Percentiles rank a stretch among this genome's conserved stretches.
phyloP scores from a whole-genome alignment of 768 basidiomycete species.

The Saitozyma sp. region DNA sequence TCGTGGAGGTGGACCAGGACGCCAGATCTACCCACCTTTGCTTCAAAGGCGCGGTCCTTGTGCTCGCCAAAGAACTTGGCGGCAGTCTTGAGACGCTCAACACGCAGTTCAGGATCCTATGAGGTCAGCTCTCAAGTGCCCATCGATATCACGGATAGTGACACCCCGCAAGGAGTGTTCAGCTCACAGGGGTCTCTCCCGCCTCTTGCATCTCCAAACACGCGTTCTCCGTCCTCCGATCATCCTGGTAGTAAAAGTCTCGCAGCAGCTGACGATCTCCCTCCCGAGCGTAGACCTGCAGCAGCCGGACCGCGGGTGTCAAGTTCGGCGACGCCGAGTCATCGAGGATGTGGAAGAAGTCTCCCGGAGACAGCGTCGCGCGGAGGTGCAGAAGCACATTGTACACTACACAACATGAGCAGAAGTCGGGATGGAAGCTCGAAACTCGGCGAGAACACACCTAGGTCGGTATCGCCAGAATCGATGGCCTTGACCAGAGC shows the following conservation, averaged over 20 bases:
- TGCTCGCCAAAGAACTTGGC: slow-evolving; percentile 95
- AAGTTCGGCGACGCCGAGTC: slow-evolving; percentile 73
- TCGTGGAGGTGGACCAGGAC: neutral
- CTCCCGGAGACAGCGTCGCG: slow-evolving; percentile 76
- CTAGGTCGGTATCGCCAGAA: slow-evolving; percentile 91
- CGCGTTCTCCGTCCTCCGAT: slow-evolving; percentile 88
- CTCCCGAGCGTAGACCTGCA: slow-evolving; percentile 87
- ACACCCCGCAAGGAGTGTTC: neutral
- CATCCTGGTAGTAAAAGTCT: slow-evolving; percentile 98
- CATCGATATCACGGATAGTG: neutral
- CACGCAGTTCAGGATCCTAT: slow-evolving; percentile 72
- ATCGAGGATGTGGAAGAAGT: slow-evolving; percentile 92
- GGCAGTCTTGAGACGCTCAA: slow-evolving; percentile 73
- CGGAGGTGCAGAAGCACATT: slow-evolving; percentile 87
- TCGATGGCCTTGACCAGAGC: slow-evolving; percentile 87
- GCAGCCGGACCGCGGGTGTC: slow-evolving; percentile 70
- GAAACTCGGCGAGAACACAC: slow-evolving; percentile 55
- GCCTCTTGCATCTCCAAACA: slow-evolving; percentile 85
- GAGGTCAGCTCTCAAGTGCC: neutral
- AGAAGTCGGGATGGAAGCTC: neutral
- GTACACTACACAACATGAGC: slow-evolving; percentile 64
- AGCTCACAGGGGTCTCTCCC: slow-evolving; percentile 62
- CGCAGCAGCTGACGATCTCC: slow-evolving; percentile 87
- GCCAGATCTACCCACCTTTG: slow-evolving; percentile 62
- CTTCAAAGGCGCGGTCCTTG: slow-evolving; percentile 85